A percentile compares a stretch with the other conserved stretches of the same genome.
Evolutionary conservation across 805 yeast species (phyloP).

Genomic region (Ogataea populi-albae): DNA sequence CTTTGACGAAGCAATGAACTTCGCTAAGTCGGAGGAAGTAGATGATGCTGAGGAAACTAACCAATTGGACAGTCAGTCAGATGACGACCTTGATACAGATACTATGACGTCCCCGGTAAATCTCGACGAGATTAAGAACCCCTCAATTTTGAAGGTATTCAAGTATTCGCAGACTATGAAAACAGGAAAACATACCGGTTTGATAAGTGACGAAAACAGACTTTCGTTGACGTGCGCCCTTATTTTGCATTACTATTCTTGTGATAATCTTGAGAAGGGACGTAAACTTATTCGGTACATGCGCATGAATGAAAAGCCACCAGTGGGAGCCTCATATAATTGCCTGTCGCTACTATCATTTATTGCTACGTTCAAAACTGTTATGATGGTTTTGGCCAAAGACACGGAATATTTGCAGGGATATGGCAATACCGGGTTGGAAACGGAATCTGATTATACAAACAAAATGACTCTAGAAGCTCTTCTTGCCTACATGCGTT

Average conservation of each 20-base stretch:
- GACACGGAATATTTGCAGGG: conserved; percentile 14
- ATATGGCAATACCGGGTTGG: conserved; percentile 3
- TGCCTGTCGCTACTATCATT: conserved; percentile 30
- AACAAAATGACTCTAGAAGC: conserved; percentile 22
- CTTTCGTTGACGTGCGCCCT: conserved; percentile 30
- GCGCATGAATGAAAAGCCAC: conserved; percentile 12
- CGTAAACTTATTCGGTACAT: conserved; percentile 26
- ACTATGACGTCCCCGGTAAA: conserved; percentile 2
- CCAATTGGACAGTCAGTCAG: conserved; percentile 10
- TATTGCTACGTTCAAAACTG: conserved; percentile 26
- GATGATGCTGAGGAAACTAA: conserved; percentile 7
- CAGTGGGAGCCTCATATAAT: conserved; percentile 7
- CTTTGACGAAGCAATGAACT: conserved; percentile 15
- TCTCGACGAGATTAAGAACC: conserved; percentile 6
- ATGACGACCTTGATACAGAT: conserved; percentile 7
- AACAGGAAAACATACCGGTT: conserved; percentile 7
- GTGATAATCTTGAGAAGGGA: conserved; percentile 20
- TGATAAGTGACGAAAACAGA: conserved; percentile 30
- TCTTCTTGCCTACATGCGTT: conserved; percentile 21
- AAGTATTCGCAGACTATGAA: conserved; percentile 11
- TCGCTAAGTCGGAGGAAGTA: conserved; percentile 5
- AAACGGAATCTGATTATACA: conserved; percentile 1
- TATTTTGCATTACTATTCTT: conserved; percentile 28
- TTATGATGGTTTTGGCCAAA: conserved; percentile 20
- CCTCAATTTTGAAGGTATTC: conserved; percentile 14